A percentile compares a stretch with the other conserved stretches of the same genome.
Conservation (phyloP, 2,329 filamentous ascomycete genomes). For the Phaeophleospora eucalypticola region DNA sequence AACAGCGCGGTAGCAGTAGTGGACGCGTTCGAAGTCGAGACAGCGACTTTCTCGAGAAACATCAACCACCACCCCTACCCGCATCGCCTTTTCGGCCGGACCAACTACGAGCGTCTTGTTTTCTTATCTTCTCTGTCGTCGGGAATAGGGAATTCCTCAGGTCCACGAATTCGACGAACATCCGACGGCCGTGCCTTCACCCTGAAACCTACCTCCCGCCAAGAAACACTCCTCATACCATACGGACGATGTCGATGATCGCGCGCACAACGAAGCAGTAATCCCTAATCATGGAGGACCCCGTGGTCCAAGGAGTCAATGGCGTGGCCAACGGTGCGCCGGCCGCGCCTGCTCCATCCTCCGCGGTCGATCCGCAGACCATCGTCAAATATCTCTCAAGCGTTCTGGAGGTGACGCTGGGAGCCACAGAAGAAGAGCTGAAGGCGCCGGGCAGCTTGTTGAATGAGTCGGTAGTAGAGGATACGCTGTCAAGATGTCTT, state of each 20-base stretch:
- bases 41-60: not conserved
- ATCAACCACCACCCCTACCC: not conserved
- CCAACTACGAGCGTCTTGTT: not conserved
- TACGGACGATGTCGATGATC: conserved; percentile 12
- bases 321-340: conserved; percentile 31
- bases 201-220: not conserved
- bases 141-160: not conserved
- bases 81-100: not conserved
- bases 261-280: conserved; percentile 3
- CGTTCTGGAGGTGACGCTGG: conserved; percentile 47
- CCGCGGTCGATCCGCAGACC: conserved; percentile 43
- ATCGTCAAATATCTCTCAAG: conserved; percentile 48
- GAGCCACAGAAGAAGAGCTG: conserved; percentile 66
- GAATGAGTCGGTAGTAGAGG: conserved; percentile 64
- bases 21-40: not conserved
- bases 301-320: conserved; percentile 34
- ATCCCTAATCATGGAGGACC: conserved; percentile 34
- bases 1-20: not conserved
- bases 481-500: conserved; percentile 81
- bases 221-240: not conserved
- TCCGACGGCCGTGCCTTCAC: conserved; percentile 1
- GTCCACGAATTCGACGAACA: not conserved
- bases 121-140: not conserved
- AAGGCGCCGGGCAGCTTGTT: conserved; percentile 78
- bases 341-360: conserved; percentile 17